Base-by-base conservation (phyloP, 768 basidiomycete species). In the Neoboletus brunneissimus region DNA sequence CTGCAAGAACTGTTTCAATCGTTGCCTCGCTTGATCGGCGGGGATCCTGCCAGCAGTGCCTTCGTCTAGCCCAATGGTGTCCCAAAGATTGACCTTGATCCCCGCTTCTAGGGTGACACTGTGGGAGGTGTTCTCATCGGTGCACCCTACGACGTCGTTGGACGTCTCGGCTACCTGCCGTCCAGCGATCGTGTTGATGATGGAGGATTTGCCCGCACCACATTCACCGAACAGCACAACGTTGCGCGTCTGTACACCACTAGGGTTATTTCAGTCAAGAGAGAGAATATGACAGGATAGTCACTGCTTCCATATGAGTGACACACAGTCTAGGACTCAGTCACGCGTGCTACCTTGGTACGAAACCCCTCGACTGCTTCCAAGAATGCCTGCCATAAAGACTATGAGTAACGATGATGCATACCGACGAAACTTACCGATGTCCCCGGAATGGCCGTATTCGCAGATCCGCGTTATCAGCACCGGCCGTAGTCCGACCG, bases 201-300 rank as follows among this genome's bases (percentile, higher is more conserved):
- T 60, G 16, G 74, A 75, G 27, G 76, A 77, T 62, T 79, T 78
- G 20, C 73, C 72, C 49, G 74, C 67, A 46, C 67, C 63, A 41
- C 64, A 62, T 59, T 68, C 64, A 53, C 66, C 64, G 34, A 77
- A 76, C 3, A 79, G 23, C 31, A 78, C 66, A 16, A 77, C 48
- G 50, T 75, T 79, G 35, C 61, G 65, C 25, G 48, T 23, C 51
- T 64, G 54, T 31, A 15, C 20, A 20, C 32, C 47, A 31, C 8
- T 18, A 20, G 46, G 7, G 40, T 56, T 22, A 40, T 18, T 27
- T 25, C 29, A 44, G 37, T n/a, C 22, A 9, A 56, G n/a, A 18
- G n/a, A 37, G 22, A 16, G 5, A 16, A 35, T 16, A 22, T 9
- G 35, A 27, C 8, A 20, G 25, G 27, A 48, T 25, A 45, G n/a